phyloP scores from a whole-genome alignment of 208 protist species.

The Leishmania amazonensis region DNA sequence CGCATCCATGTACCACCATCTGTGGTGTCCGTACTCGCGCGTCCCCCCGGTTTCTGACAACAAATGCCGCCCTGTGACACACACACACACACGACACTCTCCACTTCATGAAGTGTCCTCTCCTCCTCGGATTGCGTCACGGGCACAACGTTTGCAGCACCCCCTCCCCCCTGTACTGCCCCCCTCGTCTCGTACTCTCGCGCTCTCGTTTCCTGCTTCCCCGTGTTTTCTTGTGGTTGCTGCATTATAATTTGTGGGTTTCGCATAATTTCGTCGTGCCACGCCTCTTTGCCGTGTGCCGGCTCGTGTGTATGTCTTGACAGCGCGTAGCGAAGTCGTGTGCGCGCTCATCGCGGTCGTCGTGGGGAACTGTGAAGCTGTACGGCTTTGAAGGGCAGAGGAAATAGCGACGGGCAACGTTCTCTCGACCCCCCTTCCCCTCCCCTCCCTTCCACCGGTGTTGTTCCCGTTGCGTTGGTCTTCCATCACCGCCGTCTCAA shows the following conservation, averaged over 20 bases:
- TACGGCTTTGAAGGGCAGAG: not conserved
- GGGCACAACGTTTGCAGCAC: not conserved
- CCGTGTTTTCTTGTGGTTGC: no score
- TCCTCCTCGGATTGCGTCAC: not conserved
- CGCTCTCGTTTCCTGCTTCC: not conserved
- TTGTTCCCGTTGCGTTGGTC: not conserved
- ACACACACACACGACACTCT: not conserved
- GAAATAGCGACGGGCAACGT: no score
- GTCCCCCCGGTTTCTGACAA: not conserved
- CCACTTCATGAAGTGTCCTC: not conserved
- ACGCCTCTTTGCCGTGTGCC: not conserved
- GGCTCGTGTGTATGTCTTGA: not conserved
- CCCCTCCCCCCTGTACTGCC: not conserved
- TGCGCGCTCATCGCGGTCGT: not conserved
- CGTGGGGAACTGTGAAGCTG: not conserved
- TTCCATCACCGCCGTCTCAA: not conserved
- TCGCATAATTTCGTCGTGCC: no score
- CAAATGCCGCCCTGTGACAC: not conserved
- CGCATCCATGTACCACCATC: not conserved
- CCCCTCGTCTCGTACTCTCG: not conserved
- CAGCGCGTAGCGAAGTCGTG: not conserved
- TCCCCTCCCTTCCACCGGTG: no score
- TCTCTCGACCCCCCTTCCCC: no score
- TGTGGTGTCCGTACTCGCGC: not conserved
- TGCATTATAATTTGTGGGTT: no score